Evolutionary conservation across 441 rosid genomes (phyloP).

Genomic region (Gossypium lobatum): DNA sequence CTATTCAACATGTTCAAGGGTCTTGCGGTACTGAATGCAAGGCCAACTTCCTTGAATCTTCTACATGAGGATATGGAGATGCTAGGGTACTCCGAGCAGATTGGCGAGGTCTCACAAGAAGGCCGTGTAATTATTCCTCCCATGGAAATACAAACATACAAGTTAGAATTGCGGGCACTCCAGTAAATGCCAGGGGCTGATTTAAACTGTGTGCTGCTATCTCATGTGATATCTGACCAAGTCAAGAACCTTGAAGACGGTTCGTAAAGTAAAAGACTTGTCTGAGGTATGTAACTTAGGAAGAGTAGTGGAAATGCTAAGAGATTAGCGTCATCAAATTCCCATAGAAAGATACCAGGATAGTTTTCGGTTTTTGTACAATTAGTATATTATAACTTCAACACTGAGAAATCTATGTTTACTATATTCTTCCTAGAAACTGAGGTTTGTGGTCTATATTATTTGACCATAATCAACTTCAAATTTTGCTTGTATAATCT

Average conservation of each 20-base stretch:
- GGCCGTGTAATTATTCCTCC: constrained; percentile 65
- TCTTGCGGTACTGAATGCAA: constrained; percentile 48
- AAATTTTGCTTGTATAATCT: constrained; percentile 10
- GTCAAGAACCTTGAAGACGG: neutral
- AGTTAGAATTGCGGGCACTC: constrained; percentile 61
- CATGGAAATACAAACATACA: constrained; percentile 96
- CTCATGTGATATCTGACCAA: constrained; percentile 12
- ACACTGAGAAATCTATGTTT: neutral
- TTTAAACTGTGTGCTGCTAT: neutral
- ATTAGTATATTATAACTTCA: neutral
- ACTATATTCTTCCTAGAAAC: neutral
- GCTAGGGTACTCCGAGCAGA: constrained; percentile 68
- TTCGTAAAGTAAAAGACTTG: neutral
- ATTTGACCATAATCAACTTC: constrained; percentile 12
- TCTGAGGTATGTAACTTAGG: neutral
- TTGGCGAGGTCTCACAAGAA: constrained; percentile 45
- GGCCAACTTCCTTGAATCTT: constrained; percentile 80
- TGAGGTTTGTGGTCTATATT: neutral
- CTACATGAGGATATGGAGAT: constrained; percentile 70
- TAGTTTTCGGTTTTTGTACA: neutral
- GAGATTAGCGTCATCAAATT: neutral
- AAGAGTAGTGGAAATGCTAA: neutral
- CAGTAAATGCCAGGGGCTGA: constrained; percentile 15
- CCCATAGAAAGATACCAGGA: neutral
- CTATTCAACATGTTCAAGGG: constrained; percentile 71